Evolutionary conservation across 805 yeast genomes (phyloP), one percentile per base, ranked within the genome.

Genomic region (Candida piceae): DNA sequence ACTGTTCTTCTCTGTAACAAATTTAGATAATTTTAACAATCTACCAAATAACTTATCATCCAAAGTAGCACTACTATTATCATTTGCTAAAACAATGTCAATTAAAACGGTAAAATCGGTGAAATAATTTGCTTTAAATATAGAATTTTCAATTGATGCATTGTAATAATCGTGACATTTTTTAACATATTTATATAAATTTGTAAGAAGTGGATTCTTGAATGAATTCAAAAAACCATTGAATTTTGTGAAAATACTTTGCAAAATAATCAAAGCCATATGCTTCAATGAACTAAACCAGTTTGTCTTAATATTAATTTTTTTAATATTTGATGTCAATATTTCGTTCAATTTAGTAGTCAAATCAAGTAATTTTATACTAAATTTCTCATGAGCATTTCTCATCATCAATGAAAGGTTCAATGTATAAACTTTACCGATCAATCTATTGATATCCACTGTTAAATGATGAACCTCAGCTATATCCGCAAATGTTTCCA

Each of bases 111-210:
- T 44, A 46, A 57, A 41, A 38, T 57, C 62, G 5, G 58, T 50
- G 29, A 61, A 53, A 35, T 60, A 63, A 34, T 51, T 56, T 0
- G 66, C 63, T 19, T 37, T 52, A 40, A 60, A 61, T 5, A 45
- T 34, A 4, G 53, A 48, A 22, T 51, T 49, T 20, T 58, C 63
- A 17, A 61, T 52, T 10, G 60, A 50, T 1, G 55, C 40, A 29
- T 58, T 59, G 38, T 58, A 60, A 29, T 60, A 55, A 33, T 60
- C 66, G 33, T 56, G 50, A 20, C 59, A 54, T 35, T 63, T 63
- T 21, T 35, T 50, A 29, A 62, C 25, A 38, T 60, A 56, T 38
- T 57, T 61, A 40, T 63, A 62, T 7, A 53, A 22, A 5, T 52
- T 27, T 7, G 57, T 57, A 18, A 60, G 38, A 17, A 62, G 24